Evolutionary conservation across 768 basidiomycete genomes (phyloP).

Genomic region (Termitomyces sp.): DNA sequence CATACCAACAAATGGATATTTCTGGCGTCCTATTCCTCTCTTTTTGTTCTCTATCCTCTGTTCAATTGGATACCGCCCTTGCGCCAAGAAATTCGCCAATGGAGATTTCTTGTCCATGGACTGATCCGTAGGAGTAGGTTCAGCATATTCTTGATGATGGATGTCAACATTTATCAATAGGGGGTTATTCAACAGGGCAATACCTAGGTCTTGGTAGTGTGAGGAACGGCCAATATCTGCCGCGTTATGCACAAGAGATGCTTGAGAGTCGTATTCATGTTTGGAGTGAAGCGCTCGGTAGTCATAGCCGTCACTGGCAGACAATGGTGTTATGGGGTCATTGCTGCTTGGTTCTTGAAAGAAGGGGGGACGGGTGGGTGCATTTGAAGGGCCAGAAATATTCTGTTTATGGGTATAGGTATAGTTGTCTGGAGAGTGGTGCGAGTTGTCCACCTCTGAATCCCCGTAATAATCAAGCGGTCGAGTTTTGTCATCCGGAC

Average conservation of each 20-base stretch:
- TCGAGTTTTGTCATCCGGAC: slow-evolving; percentile 8
- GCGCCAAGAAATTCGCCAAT: slow-evolving; percentile 36
- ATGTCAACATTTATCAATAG: not conserved
- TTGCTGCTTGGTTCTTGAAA: slow-evolving; percentile 8
- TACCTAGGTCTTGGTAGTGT: slow-evolving; percentile 53
- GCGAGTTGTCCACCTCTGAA: not conserved
- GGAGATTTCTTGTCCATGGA: slow-evolving; percentile 34
- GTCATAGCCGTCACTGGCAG: not conserved
- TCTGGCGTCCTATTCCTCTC: slow-evolving; percentile 79
- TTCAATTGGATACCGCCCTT: slow-evolving; percentile 56
- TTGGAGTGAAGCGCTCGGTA: slow-evolving; percentile 5
- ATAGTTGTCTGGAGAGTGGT: not conserved
- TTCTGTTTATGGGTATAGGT: not conserved
- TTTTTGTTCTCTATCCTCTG: slow-evolving; percentile 88
- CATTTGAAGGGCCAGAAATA: slow-evolving; percentile 1
- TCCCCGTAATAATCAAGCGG: slow-evolving; percentile 5
- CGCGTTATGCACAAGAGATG: slow-evolving; percentile 42
- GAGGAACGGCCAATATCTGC: slow-evolving; percentile 32
- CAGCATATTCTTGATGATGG: slow-evolving; percentile 52
- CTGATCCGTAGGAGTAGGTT: slow-evolving; percentile 34
- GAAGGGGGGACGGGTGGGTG: slow-evolving; percentile 2
- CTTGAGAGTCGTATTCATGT: slow-evolving; percentile 22
- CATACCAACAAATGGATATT: slow-evolving; percentile 70
- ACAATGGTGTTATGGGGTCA: not conserved
- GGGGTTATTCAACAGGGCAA: slow-evolving; percentile 1